Evolutionary conservation across 768 basidiomycete species (phyloP).

Genomic region (Boletus subcaerulescens): DNA sequence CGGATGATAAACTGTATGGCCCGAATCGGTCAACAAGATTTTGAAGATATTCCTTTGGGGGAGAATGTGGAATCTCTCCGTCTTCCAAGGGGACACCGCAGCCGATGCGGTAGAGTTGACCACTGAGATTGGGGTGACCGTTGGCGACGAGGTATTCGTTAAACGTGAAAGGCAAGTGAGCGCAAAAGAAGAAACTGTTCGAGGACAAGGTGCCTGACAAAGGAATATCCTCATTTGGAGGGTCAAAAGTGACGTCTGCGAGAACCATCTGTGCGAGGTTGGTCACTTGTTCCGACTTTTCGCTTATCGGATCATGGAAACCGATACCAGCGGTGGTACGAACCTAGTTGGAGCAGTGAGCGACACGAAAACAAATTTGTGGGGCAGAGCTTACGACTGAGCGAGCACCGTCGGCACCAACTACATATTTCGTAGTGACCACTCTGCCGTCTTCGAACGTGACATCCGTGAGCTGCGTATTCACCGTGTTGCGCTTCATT

Average conservation of each 20-base stretch:
- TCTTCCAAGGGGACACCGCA: constrained; percentile 37
- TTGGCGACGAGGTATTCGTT: constrained; percentile 17
- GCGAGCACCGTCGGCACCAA: constrained; percentile 52
- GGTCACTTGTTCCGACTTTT: constrained; percentile 21
- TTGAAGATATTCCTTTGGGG: constrained; percentile 44
- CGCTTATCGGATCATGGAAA: constrained; percentile 44
- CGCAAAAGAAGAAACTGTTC: constrained; percentile 13
- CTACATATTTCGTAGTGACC: constrained; percentile 44
- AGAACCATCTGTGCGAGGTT: constrained; percentile 32
- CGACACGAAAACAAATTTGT: not conserved
- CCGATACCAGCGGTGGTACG: constrained; percentile 41
- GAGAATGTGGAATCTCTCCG: constrained; percentile 38
- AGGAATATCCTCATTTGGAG: not conserved
- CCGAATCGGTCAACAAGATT: constrained; percentile 41
- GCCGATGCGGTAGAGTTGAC: constrained; percentile 39
- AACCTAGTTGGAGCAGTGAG: constrained; percentile 31
- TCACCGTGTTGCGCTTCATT: constrained; percentile 31
- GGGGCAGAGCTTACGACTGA: constrained; percentile 37
- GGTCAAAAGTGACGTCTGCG: constrained; percentile 19
- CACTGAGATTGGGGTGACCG: constrained; percentile 5
- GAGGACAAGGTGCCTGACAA: constrained; percentile 1
- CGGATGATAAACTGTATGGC: constrained; percentile 35
- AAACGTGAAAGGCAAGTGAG: constrained; percentile 12
- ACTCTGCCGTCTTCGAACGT: constrained; percentile 45
- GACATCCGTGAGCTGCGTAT: constrained; percentile 36